Evolutionary conservation across 2,329 filamentous ascomycete genomes (phyloP), one percentile per base, ranked within the genome.

Genomic region (Colletotrichum truncatum): DNA sequence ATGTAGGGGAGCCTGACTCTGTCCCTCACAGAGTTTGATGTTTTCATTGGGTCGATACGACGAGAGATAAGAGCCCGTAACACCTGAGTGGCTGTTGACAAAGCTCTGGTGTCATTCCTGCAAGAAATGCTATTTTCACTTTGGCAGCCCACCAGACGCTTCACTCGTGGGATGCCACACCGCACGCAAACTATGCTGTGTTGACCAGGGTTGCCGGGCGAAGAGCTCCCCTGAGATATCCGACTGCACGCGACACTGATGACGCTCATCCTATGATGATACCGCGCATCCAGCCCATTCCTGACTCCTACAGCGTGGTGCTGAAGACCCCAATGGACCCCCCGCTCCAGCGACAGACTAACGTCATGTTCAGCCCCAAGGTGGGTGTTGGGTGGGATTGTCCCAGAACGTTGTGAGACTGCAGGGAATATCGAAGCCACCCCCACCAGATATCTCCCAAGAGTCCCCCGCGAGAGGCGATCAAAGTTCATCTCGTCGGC

Each of bases 161-260:
- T 28, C 28, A 30, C 28, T 51, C 43, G 39, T 18, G 56, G 56
- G 46, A 61, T 54, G 55, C 39, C 53, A 51, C 60, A 51, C 43
- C 38, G 43, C 28, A n/a, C 25, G 46, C 56, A 46, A n/a, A n/a
- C n/a, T n/a, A n/a, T n/a, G n/a, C 36, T 34, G 45, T n/a, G 21
- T 23, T 48, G 49, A n/a, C 49, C 52, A 43, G 48, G 36, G 21
- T 30, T 32, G 28, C 48, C n/a, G 41, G n/a, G 36, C 39, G 39
- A 23, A 36, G 6, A 21, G 46, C 26, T 30, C 7, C 55, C 48
- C 21, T 32, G 23, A 9, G 46, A 28, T 41, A 14, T 32, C 41
- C n/a, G 41, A 43, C 23, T 46, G 62, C 61, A 67, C 61, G 65
- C 65, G 61, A 66, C 65, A 66, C 60, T 34, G 23, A 21, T 36